Percentiles rank a stretch among this genome's conserved stretches.
Evolutionary conservation across 2,329 filamentous ascomycete genomes (phyloP).

Genomic region (Diaporthe longicolla): DNA sequence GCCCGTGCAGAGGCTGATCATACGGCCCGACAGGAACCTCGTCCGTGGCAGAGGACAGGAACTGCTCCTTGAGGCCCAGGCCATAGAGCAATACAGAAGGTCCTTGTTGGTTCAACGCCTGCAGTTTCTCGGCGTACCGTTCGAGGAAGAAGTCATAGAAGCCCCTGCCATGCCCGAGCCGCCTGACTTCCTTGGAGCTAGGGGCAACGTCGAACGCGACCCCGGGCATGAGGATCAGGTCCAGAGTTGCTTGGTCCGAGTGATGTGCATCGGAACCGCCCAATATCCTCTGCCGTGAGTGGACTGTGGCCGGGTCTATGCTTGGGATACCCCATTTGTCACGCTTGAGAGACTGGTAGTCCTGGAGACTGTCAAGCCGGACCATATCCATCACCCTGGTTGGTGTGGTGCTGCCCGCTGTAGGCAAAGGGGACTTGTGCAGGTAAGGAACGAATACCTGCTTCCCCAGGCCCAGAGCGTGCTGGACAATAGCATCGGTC

Average conservation of each 20-base stretch:
- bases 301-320: constrained; percentile 75
- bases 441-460: constrained; percentile 93
- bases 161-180: constrained; percentile 93
- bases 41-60: constrained; percentile 73
- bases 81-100: constrained; percentile 73
- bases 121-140: constrained; percentile 70
- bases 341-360: constrained; percentile 81
- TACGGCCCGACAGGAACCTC: constrained; percentile 80
- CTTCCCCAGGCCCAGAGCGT: constrained; percentile 84
- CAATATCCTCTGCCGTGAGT: constrained; percentile 79
- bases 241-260: constrained; percentile 69
- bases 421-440: constrained; percentile 68
- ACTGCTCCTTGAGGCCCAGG: constrained; percentile 87
- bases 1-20: constrained; percentile 85
- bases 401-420: constrained; percentile 66
- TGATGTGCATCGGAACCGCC: constrained; percentile 67
- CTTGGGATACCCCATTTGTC: constrained; percentile 98
- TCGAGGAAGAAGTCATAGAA: constrained; percentile 97
- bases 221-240: constrained; percentile 91
- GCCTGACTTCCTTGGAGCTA: constrained; percentile 69
- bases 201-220: constrained; percentile 85
- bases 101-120: constrained; percentile 49
- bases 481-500: constrained; percentile 83
- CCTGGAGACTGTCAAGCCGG: constrained; percentile 77
- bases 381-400: constrained; percentile 94